Evolutionary conservation across 352 stramenopile genomes (phyloP), one percentile per base, ranked within the genome.

Genomic region (Blastocystis sp.): DNA sequence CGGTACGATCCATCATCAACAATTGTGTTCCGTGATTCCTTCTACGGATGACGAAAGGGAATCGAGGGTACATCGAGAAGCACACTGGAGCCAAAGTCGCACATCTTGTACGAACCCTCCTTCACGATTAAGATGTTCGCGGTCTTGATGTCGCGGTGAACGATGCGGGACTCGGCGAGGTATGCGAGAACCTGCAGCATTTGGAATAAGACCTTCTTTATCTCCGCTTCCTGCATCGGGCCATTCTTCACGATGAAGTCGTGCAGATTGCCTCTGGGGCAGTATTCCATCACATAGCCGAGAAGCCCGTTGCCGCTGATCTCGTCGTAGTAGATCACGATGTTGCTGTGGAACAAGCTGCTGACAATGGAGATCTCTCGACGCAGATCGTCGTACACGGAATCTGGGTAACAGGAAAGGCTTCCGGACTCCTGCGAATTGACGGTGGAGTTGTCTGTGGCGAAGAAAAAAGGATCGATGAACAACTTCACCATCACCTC

Each of bases 81-180:
- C 28, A 62, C 34, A 2, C 43, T 62, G 9, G 69, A 79, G 10
- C 71, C 71, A 41, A 81, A 81, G 23, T 81, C 71, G 53, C 71
- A 64, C 2, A 81, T 45, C 28, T 81, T 81, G 48, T 81, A 81
- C 1, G n/a, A n/a, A 38, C 48, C 5, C 23, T 56, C n/a, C 19
- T 64, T 60, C 2, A 28, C 71, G n/a, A 81, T 81, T 2, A 81
- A 53, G 59, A 81, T 81, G 59, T 81, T 81, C 71, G 71, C 71
- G 2, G 71, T 81, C 48, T 81, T 81, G 41, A 81, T 41, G 38
- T 81, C 71, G n/a, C 71, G 41, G 43, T 81, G 71, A 2, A 81
- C 71, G 28, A 81, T 64, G n/a, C 48, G 71, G 21, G 41, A 9
- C 17, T 10, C 10, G 23, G 71, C 71, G 10, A 81, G 43, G 9